phyloP scores from a whole-genome alignment of 2,329 filamentous ascomycete genomes.

The Incumbomyces lentus region DNA sequence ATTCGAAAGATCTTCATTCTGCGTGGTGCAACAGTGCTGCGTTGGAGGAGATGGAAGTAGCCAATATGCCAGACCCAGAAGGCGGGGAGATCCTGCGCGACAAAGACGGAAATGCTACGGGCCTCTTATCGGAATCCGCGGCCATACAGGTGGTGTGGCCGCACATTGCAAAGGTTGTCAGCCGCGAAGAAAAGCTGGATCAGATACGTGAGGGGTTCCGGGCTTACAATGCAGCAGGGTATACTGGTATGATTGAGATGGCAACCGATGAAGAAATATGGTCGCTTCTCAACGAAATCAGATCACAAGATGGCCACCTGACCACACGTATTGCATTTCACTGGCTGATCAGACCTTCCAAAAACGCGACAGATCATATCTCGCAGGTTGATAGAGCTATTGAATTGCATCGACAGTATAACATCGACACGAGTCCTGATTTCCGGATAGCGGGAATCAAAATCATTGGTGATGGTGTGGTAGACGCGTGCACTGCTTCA shows the following conservation, averaged over 20 bases:
- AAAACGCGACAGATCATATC: slow-evolving; percentile 30
- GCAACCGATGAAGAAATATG: slow-evolving; percentile 42
- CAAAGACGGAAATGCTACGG: slow-evolving; percentile 33
- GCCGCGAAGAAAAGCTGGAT: slow-evolving; percentile 33
- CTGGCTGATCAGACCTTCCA: slow-evolving; percentile 38
- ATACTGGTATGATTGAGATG: slow-evolving; percentile 43
- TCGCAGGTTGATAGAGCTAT: slow-evolving; percentile 37
- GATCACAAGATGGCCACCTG: slow-evolving; percentile 25
- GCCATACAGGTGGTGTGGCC: slow-evolving; percentile 38
- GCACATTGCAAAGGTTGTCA: slow-evolving; percentile 33
- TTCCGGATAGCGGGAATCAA: slow-evolving; percentile 41
- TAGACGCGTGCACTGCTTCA: slow-evolving; percentile 43
- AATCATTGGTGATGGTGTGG: slow-evolving; percentile 40
- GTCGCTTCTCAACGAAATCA: slow-evolving; percentile 34
- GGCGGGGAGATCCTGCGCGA: slow-evolving; percentile 40
- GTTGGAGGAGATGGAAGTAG: slow-evolving; percentile 34
- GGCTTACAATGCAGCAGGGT: slow-evolving; percentile 36
- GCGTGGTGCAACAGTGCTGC: slow-evolving; percentile 42
- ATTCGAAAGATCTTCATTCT: slow-evolving; percentile 42
- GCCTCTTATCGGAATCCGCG: slow-evolving; percentile 39
- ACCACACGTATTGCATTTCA: slow-evolving; percentile 38
- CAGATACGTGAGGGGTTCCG: slow-evolving; percentile 32
- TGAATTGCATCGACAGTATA: slow-evolving; percentile 31
- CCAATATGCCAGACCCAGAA: slow-evolving; percentile 32
- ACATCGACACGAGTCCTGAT: slow-evolving; percentile 29